Percentiles rank a stretch among this genome's conserved stretches.
Conservation (phyloP, 306 rosid genomes). For the Aeschynomene evenia region DNA sequence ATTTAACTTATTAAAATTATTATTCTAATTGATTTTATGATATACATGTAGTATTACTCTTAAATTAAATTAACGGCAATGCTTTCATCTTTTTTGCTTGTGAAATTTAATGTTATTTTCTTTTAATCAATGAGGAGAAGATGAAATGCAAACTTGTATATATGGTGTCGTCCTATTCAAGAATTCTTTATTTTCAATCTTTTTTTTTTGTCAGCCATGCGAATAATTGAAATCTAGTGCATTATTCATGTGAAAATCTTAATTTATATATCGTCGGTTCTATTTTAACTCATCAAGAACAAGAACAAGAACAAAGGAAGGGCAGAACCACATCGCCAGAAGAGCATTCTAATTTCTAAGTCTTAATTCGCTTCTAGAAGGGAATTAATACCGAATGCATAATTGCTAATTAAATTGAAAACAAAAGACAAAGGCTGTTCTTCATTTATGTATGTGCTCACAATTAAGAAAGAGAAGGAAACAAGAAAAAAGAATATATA, state of each 20-base stretch:
- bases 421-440: neutral
- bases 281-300: conserved; percentile 7
- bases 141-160: conserved; percentile 12
- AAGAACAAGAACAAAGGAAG: conserved; percentile 12
- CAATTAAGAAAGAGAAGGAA: neutral
- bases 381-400: neutral
- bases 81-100: conserved; percentile 6
- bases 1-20: no score
- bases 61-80: conserved; percentile 34
- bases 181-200: neutral
- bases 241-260: conserved; percentile 15
- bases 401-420: neutral
- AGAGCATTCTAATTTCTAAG: neutral
- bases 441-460: neutral
- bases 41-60: no score
- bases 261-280: no score
- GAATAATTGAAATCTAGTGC: conserved; percentile 15
- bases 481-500: neutral
- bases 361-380: conserved; percentile 7
- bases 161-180: conserved; percentile 9
- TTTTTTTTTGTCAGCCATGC: conserved; percentile 10
- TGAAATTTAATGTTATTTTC: conserved; percentile 7
- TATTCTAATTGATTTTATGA: no score
- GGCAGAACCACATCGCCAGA: neutral
- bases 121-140: neutral